Conservation (phyloP, 2,329 filamentous ascomycete species). For the Nectriaceae sp. region DNA sequence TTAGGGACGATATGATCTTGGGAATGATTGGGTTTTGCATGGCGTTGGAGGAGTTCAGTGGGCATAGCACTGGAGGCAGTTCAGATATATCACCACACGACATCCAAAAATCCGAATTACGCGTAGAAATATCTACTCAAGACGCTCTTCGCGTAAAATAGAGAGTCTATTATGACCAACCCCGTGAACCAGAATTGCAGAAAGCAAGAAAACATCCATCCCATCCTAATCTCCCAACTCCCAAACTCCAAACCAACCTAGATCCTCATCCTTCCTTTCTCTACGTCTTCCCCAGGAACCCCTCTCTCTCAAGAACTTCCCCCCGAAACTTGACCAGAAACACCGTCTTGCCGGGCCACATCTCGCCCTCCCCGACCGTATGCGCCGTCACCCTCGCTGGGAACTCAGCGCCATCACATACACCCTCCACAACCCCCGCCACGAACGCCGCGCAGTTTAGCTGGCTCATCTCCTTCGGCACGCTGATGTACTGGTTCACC, state of each 20-base stretch:
- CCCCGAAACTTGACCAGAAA: conserved; percentile 91
- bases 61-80: background rate
- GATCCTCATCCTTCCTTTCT: conserved; percentile 9
- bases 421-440: conserved; percentile 91
- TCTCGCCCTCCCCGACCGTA: conserved; percentile 70
- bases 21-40: background rate
- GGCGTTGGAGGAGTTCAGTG: conserved; percentile 18
- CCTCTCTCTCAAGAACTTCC: conserved; percentile 91
- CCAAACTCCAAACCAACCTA: conserved; percentile 23
- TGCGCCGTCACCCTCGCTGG: conserved; percentile 89
- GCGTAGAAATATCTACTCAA: too few relatives aligned
- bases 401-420: conserved; percentile 92
- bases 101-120: too few relatives aligned
- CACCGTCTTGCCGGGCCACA: conserved; percentile 97
- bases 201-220: background rate
- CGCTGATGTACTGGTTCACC: conserved; percentile 90
- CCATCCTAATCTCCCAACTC: conserved; percentile 13
- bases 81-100: too few relatives aligned
- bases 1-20: background rate
- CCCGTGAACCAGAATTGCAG: background rate
- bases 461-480: conserved; percentile 94
- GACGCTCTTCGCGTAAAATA: too few relatives aligned
- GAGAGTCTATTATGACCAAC: too few relatives aligned
- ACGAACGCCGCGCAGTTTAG: conserved; percentile 96
- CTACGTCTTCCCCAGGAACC: conserved; percentile 66